Percentiles rank a stretch among this genome's conserved stretches.
These are phyloP conservation scores for Debaryomyces castellii DNA, from an alignment of 805 yeast genomes.

Conservation along the genomic window DNA sequence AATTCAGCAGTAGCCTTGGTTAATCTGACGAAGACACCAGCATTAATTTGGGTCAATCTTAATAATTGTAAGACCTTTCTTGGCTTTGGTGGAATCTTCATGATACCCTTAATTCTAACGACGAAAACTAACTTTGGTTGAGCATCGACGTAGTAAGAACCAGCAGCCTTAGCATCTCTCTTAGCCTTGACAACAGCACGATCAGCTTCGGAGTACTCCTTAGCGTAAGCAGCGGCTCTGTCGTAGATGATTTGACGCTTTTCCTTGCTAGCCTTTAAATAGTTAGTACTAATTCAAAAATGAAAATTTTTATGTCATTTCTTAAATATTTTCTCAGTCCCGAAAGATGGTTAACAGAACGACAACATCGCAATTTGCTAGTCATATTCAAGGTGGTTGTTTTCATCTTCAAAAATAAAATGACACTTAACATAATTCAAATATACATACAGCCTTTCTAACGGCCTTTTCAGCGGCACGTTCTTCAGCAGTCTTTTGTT, in stretches of 20 bases:
- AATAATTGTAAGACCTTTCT: constrained; percentile 95
- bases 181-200: constrained; percentile 82
- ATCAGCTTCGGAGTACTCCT: constrained; percentile 92
- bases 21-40: constrained; percentile 92
- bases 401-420: constrained; percentile 49
- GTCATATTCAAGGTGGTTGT: constrained; percentile 51
- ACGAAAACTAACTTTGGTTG: constrained; percentile 93
- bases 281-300: constrained; percentile 30
- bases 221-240: constrained; percentile 95
- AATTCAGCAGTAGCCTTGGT: constrained; percentile 95
- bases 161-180: constrained; percentile 92
- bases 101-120: constrained; percentile 98
- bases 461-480: constrained; percentile 78
- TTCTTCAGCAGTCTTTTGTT: constrained; percentile 73
- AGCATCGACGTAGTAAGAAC: constrained; percentile 93
- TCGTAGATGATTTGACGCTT: constrained; percentile 74
- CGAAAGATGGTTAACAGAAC: constrained; percentile 83
- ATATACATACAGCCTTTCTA: constrained; percentile 74
- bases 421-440: not conserved
- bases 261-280: constrained; percentile 41
- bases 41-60: constrained; percentile 90
- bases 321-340: constrained; percentile 53
- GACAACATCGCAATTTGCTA: constrained; percentile 71
- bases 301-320: not conserved
- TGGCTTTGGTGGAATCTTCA: constrained; percentile 98